A percentile compares a stretch with the other conserved stretches of the same genome.
These are phyloP conservation scores for Talaromyces proteolyticus DNA, from an alignment of 495 filamentous ascomycete genomes.

Conservation along the genomic window DNA sequence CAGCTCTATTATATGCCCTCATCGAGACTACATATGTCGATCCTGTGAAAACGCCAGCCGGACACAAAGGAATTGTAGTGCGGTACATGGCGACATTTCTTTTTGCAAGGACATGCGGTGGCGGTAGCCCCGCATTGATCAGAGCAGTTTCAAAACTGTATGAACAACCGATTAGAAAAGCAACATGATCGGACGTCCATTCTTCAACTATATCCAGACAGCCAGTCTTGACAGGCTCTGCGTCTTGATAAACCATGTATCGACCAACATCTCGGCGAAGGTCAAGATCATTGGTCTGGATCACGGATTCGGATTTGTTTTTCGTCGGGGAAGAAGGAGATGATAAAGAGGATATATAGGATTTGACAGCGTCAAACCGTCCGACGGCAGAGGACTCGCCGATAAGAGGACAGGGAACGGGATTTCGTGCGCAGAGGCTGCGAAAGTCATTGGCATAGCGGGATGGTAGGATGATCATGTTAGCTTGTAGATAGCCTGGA, in stretches of 20 bases:
- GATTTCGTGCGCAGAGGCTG: constrained; percentile 46
- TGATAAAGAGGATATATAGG: not conserved
- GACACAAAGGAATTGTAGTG: constrained; percentile 39
- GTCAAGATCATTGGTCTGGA: constrained; percentile 31
- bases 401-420: constrained; percentile 52
- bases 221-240: constrained; percentile 14
- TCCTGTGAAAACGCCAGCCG: constrained; percentile 46
- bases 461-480: constrained; percentile 48
- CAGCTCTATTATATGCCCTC: constrained; percentile 34
- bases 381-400: constrained; percentile 8
- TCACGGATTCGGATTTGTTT: not conserved
- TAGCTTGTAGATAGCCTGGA: constrained; percentile 49
- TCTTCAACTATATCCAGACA: constrained; percentile 29
- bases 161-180: constrained; percentile 53
- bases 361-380: constrained; percentile 1
- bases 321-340: constrained; percentile 17
- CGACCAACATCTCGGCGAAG: constrained; percentile 45
- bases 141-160: constrained; percentile 51
- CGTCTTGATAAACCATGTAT: constrained; percentile 45
- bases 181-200: constrained; percentile 47
- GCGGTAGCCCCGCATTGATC: constrained; percentile 31
- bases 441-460: constrained; percentile 46
- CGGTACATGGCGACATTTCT: constrained; percentile 49
- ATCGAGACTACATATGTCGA: constrained; percentile 35
- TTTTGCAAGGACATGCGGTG: constrained; percentile 29